phyloP scores from a whole-genome alignment of 306 rosid genomes.

The Pyrus pyrifolia region DNA sequence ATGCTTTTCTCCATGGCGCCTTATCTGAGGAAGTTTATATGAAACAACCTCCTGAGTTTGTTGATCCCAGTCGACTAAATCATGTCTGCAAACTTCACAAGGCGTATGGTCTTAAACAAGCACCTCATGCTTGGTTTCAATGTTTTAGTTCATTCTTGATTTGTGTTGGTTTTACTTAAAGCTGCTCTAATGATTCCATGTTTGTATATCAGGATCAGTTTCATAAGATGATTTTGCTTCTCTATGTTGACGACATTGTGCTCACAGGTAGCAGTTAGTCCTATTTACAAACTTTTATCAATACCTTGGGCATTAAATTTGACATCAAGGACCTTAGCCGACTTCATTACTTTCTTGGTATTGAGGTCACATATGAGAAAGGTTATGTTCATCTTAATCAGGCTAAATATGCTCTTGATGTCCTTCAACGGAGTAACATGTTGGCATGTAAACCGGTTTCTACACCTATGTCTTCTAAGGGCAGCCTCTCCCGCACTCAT shows the following conservation, averaged over 20 bases:
- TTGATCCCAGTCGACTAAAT: too few relatives aligned
- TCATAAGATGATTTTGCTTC: not conserved
- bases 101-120: not conserved
- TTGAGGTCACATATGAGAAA: not conserved
- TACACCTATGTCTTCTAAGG: not conserved
- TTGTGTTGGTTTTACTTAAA: not conserved
- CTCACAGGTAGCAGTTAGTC: not conserved
- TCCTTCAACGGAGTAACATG: not conserved
- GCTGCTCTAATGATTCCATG: not conserved
- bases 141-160: not conserved
- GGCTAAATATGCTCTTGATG: not conserved
- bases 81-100: not conserved
- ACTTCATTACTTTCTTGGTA: not conserved
- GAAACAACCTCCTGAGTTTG: not conserved
- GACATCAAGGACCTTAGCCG: not conserved
- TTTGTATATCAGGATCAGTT: not conserved
- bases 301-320: too few relatives aligned
- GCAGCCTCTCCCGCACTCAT: too few relatives aligned
- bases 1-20: too few relatives aligned
- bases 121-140: not conserved
- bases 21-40: not conserved
- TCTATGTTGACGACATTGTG: not conserved
- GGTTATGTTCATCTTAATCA: not conserved
- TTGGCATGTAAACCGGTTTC: not conserved
- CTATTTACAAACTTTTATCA: not conserved